phyloP scores from a whole-genome alignment of 768 basidiomycete species.

The Naganishia onofrii region DNA sequence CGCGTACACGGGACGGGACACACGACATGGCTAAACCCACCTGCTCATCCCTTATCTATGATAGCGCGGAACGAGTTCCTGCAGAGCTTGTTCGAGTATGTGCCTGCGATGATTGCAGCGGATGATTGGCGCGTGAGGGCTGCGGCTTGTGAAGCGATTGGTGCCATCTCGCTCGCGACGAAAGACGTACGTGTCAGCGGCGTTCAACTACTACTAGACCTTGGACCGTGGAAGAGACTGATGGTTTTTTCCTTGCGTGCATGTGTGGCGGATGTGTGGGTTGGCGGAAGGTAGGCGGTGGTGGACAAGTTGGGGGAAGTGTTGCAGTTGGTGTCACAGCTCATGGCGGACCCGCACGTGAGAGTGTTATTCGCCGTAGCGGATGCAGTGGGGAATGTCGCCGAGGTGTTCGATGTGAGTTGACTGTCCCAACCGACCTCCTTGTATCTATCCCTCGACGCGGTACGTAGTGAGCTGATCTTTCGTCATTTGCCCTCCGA shows the following conservation, averaged over 20 bases:
- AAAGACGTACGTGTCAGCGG: conserved; percentile 25
- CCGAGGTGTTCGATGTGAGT: conserved; percentile 25
- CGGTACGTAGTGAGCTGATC: neutral
- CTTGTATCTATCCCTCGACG: neutral
- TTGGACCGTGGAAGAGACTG: too few species aligned
- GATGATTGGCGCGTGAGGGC: conserved; percentile 25
- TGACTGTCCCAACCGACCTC: neutral
- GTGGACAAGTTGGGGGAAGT: neutral
- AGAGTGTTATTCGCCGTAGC: conserved; percentile 24
- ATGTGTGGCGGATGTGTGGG: too few species aligned
- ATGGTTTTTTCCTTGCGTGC: neutral
- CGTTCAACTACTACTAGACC: too few species aligned
- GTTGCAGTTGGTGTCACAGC: conserved; percentile 10
- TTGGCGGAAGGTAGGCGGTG: neutral
- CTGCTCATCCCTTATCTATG: neutral
- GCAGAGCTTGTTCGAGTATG: conserved; percentile 19
- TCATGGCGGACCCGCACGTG: conserved; percentile 9
- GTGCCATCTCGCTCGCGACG: conserved; percentile 16
- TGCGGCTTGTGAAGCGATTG: conserved; percentile 20
- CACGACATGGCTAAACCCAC: neutral
- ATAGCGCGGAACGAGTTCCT: conserved; percentile 14
- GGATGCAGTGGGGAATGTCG: conserved; percentile 20
- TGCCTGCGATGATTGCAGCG: conserved; percentile 5
- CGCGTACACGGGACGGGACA: too few species aligned
- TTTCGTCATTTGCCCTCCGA: neutral